Conservation (phyloP, 768 basidiomycete species). For the Naganishia friedmannii region DNA sequence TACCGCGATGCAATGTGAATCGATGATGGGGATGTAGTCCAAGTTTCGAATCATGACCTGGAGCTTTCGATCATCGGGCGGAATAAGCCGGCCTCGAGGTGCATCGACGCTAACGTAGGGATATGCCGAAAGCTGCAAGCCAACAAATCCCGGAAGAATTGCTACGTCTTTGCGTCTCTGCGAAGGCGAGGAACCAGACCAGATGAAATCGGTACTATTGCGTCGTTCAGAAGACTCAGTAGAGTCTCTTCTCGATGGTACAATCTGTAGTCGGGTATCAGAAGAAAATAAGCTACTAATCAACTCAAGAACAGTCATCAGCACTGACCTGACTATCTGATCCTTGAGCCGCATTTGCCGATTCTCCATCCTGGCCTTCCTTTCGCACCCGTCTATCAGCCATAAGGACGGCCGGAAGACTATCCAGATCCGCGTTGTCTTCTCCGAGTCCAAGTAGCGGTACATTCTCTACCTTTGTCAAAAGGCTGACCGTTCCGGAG, state of each 20-base stretch:
- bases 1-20: constrained; percentile 93
- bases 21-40: constrained; percentile 86
- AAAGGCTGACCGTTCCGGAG: constrained; percentile 79
- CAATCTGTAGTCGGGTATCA: not conserved
- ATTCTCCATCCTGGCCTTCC: not conserved
- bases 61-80: constrained; percentile 51
- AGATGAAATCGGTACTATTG: constrained; percentile 60
- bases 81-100: constrained; percentile 55
- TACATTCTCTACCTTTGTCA: constrained; percentile 83
- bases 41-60: constrained; percentile 61
- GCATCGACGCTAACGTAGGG: constrained; percentile 57
- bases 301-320: not conserved
- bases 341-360: not conserved
- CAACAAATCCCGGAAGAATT: constrained; percentile 79
- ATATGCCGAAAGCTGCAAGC: constrained; percentile 78
- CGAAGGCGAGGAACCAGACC: constrained; percentile 80
- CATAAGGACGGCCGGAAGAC: constrained; percentile 68
- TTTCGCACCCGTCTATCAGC: constrained; percentile 58
- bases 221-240: constrained; percentile 3
- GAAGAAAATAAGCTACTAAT: not conserved
- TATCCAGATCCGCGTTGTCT: constrained; percentile 72
- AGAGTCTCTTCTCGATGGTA: not conserved
- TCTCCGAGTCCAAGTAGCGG: constrained; percentile 81
- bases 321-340: constrained; percentile 9
- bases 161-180: constrained; percentile 81